These are phyloP conservation scores for Halteria grandinella DNA, from an alignment of 73 alveolate genomes.

Conservation along the genomic window DNA sequence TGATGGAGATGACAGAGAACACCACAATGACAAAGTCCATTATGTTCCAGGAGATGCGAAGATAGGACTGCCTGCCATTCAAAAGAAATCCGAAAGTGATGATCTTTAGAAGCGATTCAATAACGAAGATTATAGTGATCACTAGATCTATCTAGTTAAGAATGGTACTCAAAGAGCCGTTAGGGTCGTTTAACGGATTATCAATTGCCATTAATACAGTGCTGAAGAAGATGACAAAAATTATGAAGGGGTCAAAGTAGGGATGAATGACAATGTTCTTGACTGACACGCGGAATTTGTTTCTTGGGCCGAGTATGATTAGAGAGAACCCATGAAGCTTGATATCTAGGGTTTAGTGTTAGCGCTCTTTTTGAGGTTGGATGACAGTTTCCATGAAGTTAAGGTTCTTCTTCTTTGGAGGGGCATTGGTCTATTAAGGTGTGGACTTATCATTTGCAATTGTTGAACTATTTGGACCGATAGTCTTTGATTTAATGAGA, in stretches of 20 bases:
- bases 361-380: no score
- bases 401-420: no score
- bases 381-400: no score
- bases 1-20: conserved; percentile 83
- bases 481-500: no score
- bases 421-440: no score
- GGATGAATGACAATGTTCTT: neutral
- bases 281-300: no score
- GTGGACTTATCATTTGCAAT: no score
- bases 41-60: conserved; percentile 91
- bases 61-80: conserved; percentile 86
- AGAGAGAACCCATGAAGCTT: no score
- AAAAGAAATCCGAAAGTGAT: conserved; percentile 87
- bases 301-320: no score
- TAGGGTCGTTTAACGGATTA: conserved; percentile 64
- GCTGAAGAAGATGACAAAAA: conserved; percentile 59
- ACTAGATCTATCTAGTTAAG: conserved; percentile 64
- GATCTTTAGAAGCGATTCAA: conserved; percentile 82
- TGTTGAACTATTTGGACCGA: no score
- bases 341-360: no score
- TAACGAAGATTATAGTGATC: conserved; percentile 78
- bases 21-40: conserved; percentile 94
- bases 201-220: conserved; percentile 67
- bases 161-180: conserved; percentile 24
- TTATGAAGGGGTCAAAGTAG: conserved; percentile 53